Evolutionary conservation across 495 filamentous ascomycete genomes (phyloP).

Genomic region (Platismatia glauca): DNA sequence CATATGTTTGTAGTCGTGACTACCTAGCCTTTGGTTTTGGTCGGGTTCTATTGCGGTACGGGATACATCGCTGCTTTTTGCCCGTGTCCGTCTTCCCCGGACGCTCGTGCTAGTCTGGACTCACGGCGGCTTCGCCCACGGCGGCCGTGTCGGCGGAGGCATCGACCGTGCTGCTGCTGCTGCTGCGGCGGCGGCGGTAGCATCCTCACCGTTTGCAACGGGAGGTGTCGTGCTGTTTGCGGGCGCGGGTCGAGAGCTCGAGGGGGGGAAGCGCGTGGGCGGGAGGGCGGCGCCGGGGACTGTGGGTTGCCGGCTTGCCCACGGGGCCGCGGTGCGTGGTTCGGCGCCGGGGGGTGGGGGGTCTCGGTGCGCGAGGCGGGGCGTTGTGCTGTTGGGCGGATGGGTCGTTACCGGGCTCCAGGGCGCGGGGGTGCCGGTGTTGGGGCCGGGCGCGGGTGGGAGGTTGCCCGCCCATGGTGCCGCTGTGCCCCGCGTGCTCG

Average conservation of each 20-base stretch:
- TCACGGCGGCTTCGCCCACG: constrained; percentile 16
- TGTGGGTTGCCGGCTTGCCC: background rate
- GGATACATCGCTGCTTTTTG: too few species aligned
- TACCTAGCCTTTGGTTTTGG: too few species aligned
- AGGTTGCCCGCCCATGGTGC: background rate
- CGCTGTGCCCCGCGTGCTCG: background rate
- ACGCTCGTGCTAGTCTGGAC: too few species aligned
- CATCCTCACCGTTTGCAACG: background rate
- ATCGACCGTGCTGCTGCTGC: constrained; percentile 8
- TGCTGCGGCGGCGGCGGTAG: too few species aligned
- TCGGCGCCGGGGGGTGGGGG: background rate
- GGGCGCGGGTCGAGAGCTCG: background rate
- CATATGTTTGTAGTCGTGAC: too few species aligned
- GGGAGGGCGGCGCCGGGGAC: background rate
- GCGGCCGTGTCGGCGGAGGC: constrained; percentile 19
- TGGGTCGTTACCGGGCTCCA: background rate
- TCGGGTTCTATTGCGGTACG: too few species aligned
- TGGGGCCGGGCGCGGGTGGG: background rate
- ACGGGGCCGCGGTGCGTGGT: background rate
- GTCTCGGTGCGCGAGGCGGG: background rate
- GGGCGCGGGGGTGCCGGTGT: background rate
- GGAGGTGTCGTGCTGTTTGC: background rate
- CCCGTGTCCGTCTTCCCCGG: too few species aligned
- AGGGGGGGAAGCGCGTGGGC: background rate
- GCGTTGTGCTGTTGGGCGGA: background rate